A percentile compares a stretch with the other conserved stretches of the same genome.
These are phyloP conservation scores for Aphanomyces euteiches DNA, from an alignment of 352 stramenopile genomes.

Conservation along the genomic window DNA sequence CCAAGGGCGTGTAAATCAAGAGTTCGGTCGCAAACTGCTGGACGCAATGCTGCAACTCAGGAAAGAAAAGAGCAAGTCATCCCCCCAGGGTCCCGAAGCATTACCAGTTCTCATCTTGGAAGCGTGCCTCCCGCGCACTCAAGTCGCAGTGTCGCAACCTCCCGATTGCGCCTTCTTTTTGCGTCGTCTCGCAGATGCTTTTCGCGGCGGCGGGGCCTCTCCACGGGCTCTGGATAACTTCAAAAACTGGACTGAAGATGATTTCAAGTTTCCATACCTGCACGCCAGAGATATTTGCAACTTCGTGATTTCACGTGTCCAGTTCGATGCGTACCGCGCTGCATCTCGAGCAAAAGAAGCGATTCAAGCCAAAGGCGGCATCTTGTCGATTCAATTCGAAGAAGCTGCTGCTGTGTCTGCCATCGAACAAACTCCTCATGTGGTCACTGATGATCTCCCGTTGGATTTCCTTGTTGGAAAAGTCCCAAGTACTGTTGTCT, in stretches of 20 bases:
- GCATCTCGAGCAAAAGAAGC: neutral
- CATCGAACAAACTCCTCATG: conserved; percentile 48
- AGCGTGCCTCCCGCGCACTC: conserved; percentile 42
- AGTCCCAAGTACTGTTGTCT: conserved; percentile 9
- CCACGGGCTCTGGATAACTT: neutral
- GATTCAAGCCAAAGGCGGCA: neutral
- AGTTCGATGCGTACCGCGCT: conserved; percentile 24
- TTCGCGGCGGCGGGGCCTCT: conserved; percentile 44
- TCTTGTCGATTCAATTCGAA: conserved; percentile 9
- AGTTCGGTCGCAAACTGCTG: conserved; percentile 42
- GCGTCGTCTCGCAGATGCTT: conserved; percentile 55
- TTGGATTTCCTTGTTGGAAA: conserved; percentile 46
- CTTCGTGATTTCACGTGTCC: conserved; percentile 40
- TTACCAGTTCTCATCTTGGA: conserved; percentile 46
- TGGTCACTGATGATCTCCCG: conserved; percentile 34
- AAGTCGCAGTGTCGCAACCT: conserved; percentile 4
- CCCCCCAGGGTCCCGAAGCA: neutral
- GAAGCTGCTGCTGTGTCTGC: conserved; percentile 34
- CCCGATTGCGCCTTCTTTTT: conserved; percentile 38
- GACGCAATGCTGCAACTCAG: neutral
- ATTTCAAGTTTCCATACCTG: conserved; percentile 29
- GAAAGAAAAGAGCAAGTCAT: neutral
- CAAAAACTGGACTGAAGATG: conserved; percentile 36
- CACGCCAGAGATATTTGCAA: conserved; percentile 37
- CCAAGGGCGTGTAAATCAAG: conserved; percentile 44